These are phyloP conservation scores for Trichosporon inkin DNA, from an alignment of 1,284 basidiomycete species.

Conservation along the genomic window DNA sequence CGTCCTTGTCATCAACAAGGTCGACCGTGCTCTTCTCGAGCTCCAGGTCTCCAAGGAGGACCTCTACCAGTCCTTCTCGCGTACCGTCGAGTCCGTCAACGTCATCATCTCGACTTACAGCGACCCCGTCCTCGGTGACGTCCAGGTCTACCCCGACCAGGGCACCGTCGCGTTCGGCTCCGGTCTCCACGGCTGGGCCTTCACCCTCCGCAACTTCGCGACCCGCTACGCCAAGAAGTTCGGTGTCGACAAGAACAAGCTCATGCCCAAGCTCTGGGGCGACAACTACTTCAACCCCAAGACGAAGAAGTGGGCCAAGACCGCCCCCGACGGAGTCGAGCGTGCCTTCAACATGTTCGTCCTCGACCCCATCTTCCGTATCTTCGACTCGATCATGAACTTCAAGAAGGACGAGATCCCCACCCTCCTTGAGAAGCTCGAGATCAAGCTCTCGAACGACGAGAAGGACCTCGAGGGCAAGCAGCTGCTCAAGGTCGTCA, in stretches of 20 bases:
- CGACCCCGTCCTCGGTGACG: conserved; percentile 91
- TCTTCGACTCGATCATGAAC: conserved; percentile 99
- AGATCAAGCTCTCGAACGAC: conserved; percentile 81
- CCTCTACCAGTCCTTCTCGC: conserved; percentile 95
- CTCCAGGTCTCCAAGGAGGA: conserved; percentile 96
- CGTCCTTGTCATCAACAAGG: conserved; percentile 99
- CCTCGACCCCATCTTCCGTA: conserved; percentile 97
- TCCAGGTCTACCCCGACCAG: conserved; percentile 98
- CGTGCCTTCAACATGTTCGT: conserved; percentile 95
- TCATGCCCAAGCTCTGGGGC: conserved; percentile 98
- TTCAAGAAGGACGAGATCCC: conserved; percentile 92
- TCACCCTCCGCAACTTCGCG: conserved; percentile 98
- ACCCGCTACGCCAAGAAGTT: conserved; percentile 96
- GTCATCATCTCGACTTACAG: conserved; percentile 98
- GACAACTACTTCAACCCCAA: conserved; percentile 99
- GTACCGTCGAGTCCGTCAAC: conserved; percentile 97
- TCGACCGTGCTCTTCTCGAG: conserved; percentile 98
- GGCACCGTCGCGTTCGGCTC: conserved; percentile 99
- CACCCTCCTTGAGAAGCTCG: conserved; percentile 93
- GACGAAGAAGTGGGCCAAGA: conserved; percentile 95
- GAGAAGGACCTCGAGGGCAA: conserved; percentile 97
- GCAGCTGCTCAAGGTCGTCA: conserved; percentile 92
- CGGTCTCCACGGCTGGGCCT: conserved; percentile 99
- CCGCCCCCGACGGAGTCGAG: conserved; percentile 78
- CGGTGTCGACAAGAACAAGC: conserved; percentile 97